These are phyloP conservation scores for Penicillium coffeae DNA, from an alignment of 495 filamentous ascomycete genomes.

Conservation along the genomic window DNA sequence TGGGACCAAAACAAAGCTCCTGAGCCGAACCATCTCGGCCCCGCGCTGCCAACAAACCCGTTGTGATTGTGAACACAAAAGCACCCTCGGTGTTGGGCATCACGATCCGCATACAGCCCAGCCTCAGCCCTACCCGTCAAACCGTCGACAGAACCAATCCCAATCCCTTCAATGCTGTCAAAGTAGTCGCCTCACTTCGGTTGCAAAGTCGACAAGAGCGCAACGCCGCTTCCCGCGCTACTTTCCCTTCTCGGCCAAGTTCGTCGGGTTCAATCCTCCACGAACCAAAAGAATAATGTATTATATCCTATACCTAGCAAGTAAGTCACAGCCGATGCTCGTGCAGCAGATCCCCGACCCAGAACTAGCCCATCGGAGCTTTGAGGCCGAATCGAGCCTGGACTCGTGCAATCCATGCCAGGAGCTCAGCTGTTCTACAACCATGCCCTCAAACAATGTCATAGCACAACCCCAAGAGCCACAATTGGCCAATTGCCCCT, in stretches of 20 bases:
- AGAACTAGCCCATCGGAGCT: no score
- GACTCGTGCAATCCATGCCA: no score
- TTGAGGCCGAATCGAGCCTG: not conserved
- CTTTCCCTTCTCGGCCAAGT: slow-evolving; percentile 12
- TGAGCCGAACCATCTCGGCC: not conserved
- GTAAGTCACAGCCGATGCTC: slow-evolving; percentile 44
- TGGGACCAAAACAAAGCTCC: no score
- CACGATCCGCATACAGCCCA: slow-evolving; percentile 24
- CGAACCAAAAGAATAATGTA: slow-evolving; percentile 44
- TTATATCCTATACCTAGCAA: slow-evolving; percentile 66
- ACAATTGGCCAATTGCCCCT: slow-evolving; percentile 14
- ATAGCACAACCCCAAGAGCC: no score
- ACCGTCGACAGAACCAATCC: slow-evolving; percentile 16
- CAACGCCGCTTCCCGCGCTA: slow-evolving; percentile 11
- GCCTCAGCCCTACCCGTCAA: slow-evolving; percentile 21
- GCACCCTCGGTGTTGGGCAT: slow-evolving; percentile 13
- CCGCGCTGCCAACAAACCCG: not conserved
- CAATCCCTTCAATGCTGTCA: slow-evolving; percentile 29
- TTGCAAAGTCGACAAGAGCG: slow-evolving; percentile 26
- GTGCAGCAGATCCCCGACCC: no score
- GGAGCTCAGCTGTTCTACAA: not conserved
- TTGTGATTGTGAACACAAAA: not conserved
- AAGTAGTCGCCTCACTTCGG: slow-evolving; percentile 28
- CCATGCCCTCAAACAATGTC: no score
- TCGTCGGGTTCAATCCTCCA: no score